Evolutionary conservation across 2,329 filamentous ascomycete genomes (phyloP), one percentile per base, ranked within the genome.

Genomic region (Botryosphaeria dothidea): DNA sequence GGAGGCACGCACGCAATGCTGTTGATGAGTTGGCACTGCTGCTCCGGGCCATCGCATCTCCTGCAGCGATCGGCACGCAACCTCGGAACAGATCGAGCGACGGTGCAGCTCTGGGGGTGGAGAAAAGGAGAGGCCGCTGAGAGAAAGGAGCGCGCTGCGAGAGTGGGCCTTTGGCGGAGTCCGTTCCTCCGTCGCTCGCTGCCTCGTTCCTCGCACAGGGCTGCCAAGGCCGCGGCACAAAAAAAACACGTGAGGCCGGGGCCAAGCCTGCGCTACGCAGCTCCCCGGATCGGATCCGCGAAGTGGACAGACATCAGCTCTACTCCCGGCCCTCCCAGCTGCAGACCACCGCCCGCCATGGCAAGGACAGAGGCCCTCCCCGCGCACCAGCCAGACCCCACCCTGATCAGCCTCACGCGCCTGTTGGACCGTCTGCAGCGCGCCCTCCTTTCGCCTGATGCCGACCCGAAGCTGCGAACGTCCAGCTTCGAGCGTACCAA

Each of bases 401-500:
- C 62, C 4, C 41, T 36, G 49, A 64, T 79, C 46, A 79, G 91
- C 71, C 83, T 93, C 19, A 85, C 82, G 46, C 85, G 88, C 41
- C 81, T 93, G 57, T 84, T 93, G 5, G 78, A 80, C 58, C 87
- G 90, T 34, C 80, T 93, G 41, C 88, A 92, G 70, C 83, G 86
- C 66, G 87, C 82, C 36, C 82, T 93, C 61, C 81, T 92, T 41
- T 85, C 85, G 64, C 82, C 86, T 31, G 84, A 88, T 67, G 81
- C 84, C 63, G 85, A 88, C 62, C 83, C 84, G 51, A 79, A 84
- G 56, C 78, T 91, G 52, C 82, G 85, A 63, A 80, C 81, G 31
- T 91, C 86, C 69, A 86, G 86, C 71, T 89, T 87, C 71, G 90
- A 92, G 78, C 84, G 91, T 66, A 83, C 84, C 68, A 86, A 85